phyloP scores from a whole-genome alignment of 768 basidiomycete species.

The Collybia sp. region DNA sequence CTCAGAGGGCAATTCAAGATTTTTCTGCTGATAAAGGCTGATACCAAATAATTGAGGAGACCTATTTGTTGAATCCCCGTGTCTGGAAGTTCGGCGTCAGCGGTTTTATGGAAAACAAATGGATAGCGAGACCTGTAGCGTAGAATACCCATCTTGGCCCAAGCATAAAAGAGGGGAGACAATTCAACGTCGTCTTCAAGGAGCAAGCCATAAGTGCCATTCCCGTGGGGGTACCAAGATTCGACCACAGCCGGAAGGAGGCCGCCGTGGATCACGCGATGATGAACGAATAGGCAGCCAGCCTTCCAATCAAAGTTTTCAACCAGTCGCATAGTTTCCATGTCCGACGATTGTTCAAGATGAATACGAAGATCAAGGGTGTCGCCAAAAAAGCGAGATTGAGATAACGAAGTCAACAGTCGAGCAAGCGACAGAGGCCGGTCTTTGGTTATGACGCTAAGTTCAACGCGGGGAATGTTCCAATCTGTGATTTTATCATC shows the following conservation, averaged over 20 bases:
- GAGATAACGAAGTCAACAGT: constrained; percentile 56
- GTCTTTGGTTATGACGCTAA: constrained; percentile 75
- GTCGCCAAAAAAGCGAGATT: constrained; percentile 66
- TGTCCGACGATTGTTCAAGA: constrained; percentile 71
- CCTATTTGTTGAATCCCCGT: constrained; percentile 37
- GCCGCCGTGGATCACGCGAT: constrained; percentile 74
- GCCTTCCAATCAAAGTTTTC: constrained; percentile 53
- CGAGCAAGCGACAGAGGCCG: constrained; percentile 68
- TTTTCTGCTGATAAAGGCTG: constrained; percentile 85
- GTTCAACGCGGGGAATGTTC: constrained; percentile 62
- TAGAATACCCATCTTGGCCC: constrained; percentile 77
- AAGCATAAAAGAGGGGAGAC: constrained; percentile 81
- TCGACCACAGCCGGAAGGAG: constrained; percentile 82
- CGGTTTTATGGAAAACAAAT: background rate
- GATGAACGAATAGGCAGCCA: constrained; percentile 58
- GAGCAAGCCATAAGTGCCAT: constrained; percentile 73
- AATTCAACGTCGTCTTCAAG: constrained; percentile 87
- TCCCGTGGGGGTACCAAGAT: constrained; percentile 78
- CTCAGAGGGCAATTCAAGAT: constrained; percentile 63
- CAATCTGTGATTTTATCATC: constrained; percentile 50
- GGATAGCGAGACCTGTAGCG: constrained; percentile 55
- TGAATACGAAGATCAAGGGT: constrained; percentile 60
- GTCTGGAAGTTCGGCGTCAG: constrained; percentile 31
- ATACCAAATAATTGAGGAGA: constrained; percentile 65
- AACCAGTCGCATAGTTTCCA: constrained; percentile 49